Conservation (phyloP, 140 eudicot species). For the Anethum foeniculum region DNA sequence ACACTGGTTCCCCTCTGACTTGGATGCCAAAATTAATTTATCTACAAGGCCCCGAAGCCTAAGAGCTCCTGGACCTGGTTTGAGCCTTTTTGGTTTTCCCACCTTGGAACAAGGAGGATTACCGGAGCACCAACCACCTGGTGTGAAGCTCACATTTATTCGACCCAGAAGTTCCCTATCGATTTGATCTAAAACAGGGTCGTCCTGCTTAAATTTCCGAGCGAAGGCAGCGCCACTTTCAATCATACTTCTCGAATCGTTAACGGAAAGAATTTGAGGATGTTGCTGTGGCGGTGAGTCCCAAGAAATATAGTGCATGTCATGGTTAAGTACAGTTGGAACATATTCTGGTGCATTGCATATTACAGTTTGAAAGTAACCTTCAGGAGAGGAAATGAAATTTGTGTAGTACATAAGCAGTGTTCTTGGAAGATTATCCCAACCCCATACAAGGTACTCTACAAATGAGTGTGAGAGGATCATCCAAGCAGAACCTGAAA, state of each 20-base stretch:
- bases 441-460: conserved; percentile 76
- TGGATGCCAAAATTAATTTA: conserved; percentile 37
- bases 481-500: conserved; percentile 95
- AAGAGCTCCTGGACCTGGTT: conserved; percentile 66
- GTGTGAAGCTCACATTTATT: conserved; percentile 56
- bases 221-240: conserved; percentile 73
- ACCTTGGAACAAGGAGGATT: conserved; percentile 56
- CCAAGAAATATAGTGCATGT: conserved; percentile 86
- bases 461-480: conserved; percentile 61
- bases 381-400: conserved; percentile 82
- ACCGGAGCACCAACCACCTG: conserved; percentile 83
- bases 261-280: conserved; percentile 55
- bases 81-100: conserved; percentile 50
- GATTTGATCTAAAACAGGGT: conserved; percentile 44
- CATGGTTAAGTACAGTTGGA: conserved; percentile 71
- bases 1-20: conserved; percentile 43
- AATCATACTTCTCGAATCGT: conserved; percentile 56
- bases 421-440: conserved; percentile 89
- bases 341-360: conserved; percentile 68
- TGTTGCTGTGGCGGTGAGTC: conserved; percentile 83
- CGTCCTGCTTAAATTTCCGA: conserved; percentile 53
- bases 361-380: conserved; percentile 73
- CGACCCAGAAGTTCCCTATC: conserved; percentile 50
- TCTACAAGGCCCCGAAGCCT: conserved; percentile 53
- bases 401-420: conserved; percentile 80